A percentile compares a stretch with the other conserved stretches of the same genome.
These are phyloP conservation scores for Vitis hybrid DNA, from an alignment of 177 flowering plant species.

Conservation along the genomic window DNA sequence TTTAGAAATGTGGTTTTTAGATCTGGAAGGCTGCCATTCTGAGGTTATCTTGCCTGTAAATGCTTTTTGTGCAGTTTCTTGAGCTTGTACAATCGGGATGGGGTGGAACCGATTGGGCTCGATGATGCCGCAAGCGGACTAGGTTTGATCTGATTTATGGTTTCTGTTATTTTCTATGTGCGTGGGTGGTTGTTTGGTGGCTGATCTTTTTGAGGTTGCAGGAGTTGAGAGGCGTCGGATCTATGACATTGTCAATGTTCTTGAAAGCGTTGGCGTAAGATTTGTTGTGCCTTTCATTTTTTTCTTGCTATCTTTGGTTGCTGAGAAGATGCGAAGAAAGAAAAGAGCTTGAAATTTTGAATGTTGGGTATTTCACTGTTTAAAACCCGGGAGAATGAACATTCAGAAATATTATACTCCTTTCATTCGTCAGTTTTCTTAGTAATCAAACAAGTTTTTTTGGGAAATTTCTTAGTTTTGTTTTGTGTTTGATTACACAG, in stretches of 20 bases:
- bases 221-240: slow-evolving; percentile 98
- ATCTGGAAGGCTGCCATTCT: no score
- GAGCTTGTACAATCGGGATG: slow-evolving; percentile 73
- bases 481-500: slow-evolving; percentile 27
- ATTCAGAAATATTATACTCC: no score
- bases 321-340: no score
- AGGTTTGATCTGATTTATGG: slow-evolving; percentile 32
- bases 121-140: slow-evolving; percentile 70
- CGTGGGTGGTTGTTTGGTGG: background rate
- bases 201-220: slow-evolving; percentile 23
- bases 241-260: slow-evolving; percentile 92
- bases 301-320: background rate
- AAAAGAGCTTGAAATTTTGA: no score
- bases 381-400: no score
- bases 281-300: background rate
- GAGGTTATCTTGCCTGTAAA: background rate
- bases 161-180: background rate
- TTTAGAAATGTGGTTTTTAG: background rate
- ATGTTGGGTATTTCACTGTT: no score
- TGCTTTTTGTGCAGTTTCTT: slow-evolving; percentile 56
- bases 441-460: background rate
- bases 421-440: no score
- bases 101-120: slow-evolving; percentile 61
- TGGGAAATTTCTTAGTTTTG: background rate
- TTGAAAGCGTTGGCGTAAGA: slow-evolving; percentile 93